Base-by-base conservation (phyloP, 176 grass and related monocot genomes). In the Paspalum notatum region DNA sequence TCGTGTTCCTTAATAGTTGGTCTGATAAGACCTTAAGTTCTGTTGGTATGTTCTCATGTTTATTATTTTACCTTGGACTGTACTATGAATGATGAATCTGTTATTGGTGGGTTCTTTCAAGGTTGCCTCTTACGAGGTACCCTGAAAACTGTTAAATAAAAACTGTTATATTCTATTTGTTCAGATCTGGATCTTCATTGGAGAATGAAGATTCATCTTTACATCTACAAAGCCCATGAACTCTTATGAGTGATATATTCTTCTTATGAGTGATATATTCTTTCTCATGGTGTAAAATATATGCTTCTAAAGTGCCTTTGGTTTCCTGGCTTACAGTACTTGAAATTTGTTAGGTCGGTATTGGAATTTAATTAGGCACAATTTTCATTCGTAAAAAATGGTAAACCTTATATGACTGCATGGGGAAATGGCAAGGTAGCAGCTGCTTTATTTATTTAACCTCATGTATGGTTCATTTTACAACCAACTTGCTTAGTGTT, bases 1-100 rank as follows among this genome's bases (percentile, higher is more conserved):
- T 72, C 40, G n/a, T 66, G 18, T 82, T 45, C 41, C 69, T 77
- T 57, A 27, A 51, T 49, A 71, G 12, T 71, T 71, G 74, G 70
- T 57, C 6, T 12, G 47, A 77, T 70, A 66, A 14, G 5, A 2
- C 17, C 48, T 40, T 68, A 49, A 46, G 39, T 51, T n/a, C 25
- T 55, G 67, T 81, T 65, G 18, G 38, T 64, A 48, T 54, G 14
- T 40, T 50, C 62, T 41, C 39, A 2, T n/a, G n/a, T n/a, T n/a
- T n/a, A 52, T 21, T 39, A 44, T 24, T 6, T 16, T 38, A 75
- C 54, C 22, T 47, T 9, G 2, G 2, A 17, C 7, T 7, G 8
- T 68, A 21, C 13, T 20, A 56, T 71, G 7, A 70, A 66, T 18
- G 57, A 52, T 41, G 51, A 48, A 38, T 49, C 9, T 85, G 32